Evolutionary conservation across 2,329 filamentous ascomycete genomes (phyloP).

Genomic region (Xylogone sp.): DNA sequence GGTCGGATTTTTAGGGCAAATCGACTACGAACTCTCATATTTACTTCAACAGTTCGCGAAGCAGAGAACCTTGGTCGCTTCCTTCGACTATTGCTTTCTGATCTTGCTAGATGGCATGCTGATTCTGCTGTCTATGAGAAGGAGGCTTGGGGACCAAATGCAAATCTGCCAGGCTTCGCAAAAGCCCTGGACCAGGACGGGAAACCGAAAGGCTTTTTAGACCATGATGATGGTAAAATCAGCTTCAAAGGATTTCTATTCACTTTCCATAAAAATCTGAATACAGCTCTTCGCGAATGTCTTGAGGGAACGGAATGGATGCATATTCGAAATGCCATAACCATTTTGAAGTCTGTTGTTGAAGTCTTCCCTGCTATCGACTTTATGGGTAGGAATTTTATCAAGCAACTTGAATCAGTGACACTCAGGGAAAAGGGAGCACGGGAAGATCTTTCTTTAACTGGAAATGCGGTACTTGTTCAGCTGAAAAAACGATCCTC

Average conservation of each 20-base stretch:
- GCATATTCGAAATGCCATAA: slow-evolving; percentile 95
- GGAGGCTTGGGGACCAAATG: slow-evolving; percentile 67
- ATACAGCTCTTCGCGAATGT: slow-evolving; percentile 75
- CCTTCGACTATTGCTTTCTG: slow-evolving; percentile 74
- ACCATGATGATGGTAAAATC: slow-evolving; percentile 80
- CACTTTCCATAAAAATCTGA: slow-evolving; percentile 85
- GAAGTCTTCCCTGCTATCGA: slow-evolving; percentile 85
- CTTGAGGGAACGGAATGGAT: slow-evolving; percentile 86
- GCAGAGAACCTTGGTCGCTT: slow-evolving; percentile 93
- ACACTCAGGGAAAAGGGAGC: slow-evolving; percentile 58
- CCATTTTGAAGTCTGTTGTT: slow-evolving; percentile 75
- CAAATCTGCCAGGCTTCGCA: slow-evolving; percentile 73
- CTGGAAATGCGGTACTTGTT: slow-evolving; percentile 67
- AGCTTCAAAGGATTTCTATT: slow-evolving; percentile 82
- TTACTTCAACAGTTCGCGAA: slow-evolving; percentile 84
- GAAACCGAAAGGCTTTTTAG: slow-evolving; percentile 67
- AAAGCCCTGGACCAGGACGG: slow-evolving; percentile 67
- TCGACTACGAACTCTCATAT: slow-evolving; percentile 76
- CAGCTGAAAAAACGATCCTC: slow-evolving; percentile 64
- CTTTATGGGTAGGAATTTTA: slow-evolving; percentile 73
- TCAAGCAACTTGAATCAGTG: slow-evolving; percentile 62
- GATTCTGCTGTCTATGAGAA: slow-evolving; percentile 75
- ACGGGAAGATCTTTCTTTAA: slow-evolving; percentile 71
- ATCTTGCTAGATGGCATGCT: slow-evolving; percentile 80
- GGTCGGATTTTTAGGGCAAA: slow-evolving; percentile 83